Conservation (phyloP, 2,329 filamentous ascomycete genomes). For the Xylaria sp. region DNA sequence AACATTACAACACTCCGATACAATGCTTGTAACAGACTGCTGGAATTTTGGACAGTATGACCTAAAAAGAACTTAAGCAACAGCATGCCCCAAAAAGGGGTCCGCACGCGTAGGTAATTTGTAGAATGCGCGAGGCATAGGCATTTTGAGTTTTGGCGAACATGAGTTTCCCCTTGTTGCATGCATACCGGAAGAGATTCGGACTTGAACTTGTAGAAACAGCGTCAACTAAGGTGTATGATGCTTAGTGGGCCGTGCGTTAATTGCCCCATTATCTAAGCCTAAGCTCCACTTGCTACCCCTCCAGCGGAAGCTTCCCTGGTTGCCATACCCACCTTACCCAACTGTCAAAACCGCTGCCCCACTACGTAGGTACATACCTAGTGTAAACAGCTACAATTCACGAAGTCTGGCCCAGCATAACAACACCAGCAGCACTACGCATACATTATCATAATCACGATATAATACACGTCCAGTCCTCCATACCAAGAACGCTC, state of each 20-base stretch:
- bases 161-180: neutral
- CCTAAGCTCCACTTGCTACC: neutral
- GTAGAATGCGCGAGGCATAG: neutral
- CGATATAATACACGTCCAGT: neutral
- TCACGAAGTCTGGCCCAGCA: neutral
- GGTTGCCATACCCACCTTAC: neutral
- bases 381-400: neutral
- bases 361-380: neutral
- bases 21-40: too few relatives aligned
- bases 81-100: too few relatives aligned
- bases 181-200: neutral
- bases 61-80: too few relatives aligned
- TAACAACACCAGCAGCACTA: conserved; percentile 3
- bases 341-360: neutral
- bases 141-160: neutral
- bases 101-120: too few relatives aligned
- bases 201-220: neutral
- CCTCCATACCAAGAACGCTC: neutral
- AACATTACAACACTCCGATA: too few relatives aligned
- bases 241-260: neutral
- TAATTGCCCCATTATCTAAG: neutral
- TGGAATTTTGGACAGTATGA: too few relatives aligned
- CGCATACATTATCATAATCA: neutral
- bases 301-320: neutral
- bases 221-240: neutral